Evolutionary conservation across 1,284 basidiomycete species (phyloP), one percentile per base, ranked within the genome.

Genomic region (Coriolopsis trogii): DNA sequence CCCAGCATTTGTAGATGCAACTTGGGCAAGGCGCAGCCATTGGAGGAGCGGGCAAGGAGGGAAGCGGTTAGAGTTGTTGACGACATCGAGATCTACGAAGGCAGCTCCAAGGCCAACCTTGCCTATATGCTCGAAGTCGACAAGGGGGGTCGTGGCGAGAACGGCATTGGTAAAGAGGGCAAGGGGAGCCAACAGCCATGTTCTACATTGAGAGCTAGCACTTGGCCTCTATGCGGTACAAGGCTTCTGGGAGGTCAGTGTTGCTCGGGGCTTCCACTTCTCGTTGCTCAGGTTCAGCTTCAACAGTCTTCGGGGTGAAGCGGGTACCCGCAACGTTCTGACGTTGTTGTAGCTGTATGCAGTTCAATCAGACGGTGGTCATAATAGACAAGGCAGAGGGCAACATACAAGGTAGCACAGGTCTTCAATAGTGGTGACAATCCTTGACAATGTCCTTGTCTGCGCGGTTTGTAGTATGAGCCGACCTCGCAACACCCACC

Each of bases 51-150:
- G 41, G 84, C 80, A 62, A 93, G 75, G 51, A 93, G 73, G 40
- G 88, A 84, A 21, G 89, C 81, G 37, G 81, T 78, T 65, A 15
- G 78, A 70, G 64, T 84, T 81, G 64, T 82, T 75, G 73, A 89
- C 86, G 47, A 94, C 72, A 66, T 89, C 87, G 53, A 98, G 75
- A 39, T 93, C 93, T 24, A 88, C 81, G 68, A 97, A 98, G 16
- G 89, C 79, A 49, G 95, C 95, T 30, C 87, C 84, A 38, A 97
- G 77, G 49, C 85, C 93, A 50, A 97, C 93, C 50, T 78, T 85
- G 58, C 94, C 94, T 90, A 96, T 95, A 55, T 89, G 87, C 65
- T 88, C 78, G 70, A 92, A 96, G 73, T 97, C 93, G 71, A 97
- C 84, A 63, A 84, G 79, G 29, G 93, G 93, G 40, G 90, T 71